Base-by-base conservation (phyloP, 2,329 filamentous ascomycete species). In the Delphinella strobiligena region DNA sequence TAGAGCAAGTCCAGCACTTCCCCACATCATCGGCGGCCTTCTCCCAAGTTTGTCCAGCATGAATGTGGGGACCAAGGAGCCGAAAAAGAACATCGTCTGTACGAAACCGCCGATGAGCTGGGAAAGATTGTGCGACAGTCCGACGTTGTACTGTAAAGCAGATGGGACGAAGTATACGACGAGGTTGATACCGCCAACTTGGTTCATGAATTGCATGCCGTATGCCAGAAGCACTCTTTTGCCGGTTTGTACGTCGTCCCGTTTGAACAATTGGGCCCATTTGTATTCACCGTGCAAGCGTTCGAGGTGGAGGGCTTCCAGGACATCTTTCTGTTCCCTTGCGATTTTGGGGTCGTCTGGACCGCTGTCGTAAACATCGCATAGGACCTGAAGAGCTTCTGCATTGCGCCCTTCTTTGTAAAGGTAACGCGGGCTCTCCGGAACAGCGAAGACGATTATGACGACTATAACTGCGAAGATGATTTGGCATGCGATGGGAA, bases 21-120 rank as follows among this genome's bases (percentile, higher is more conserved):
- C 54, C 50, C 51, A 55, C 54, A 59, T 59, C 53, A 57, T 56
- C 0, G 55, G 54, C 4, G 46, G 44, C 15, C 55, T 46, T 11
- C 56, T 47, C 7, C 55, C 65, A 30, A 67, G 55, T 17, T 53
- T 54, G 45, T 68, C 65, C 19, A 65, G 55, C 48, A 61, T 60
- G 46, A 71, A 62, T 2, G 66, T 66, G 2, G 68, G 65, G 12
- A 65, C 52, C 22, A 67, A 53, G 2, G 56, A 61, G 5, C 63
- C 64, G n/a, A 67, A 48, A 42, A 61, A 53, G 48, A 61, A 63
- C 54, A 61, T 61, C 24, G 54, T 50, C 41, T 62, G 54, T 4
- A 62, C 55, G 44, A 64, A 63, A 14, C 68, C 67, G 19, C 65
- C 67, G 3, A 72, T 58, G 4, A 71, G 54, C 4, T 68, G 53